Base-by-base conservation (phyloP, 139 green algal genomes). In the Coelastrella sp. region DNA sequence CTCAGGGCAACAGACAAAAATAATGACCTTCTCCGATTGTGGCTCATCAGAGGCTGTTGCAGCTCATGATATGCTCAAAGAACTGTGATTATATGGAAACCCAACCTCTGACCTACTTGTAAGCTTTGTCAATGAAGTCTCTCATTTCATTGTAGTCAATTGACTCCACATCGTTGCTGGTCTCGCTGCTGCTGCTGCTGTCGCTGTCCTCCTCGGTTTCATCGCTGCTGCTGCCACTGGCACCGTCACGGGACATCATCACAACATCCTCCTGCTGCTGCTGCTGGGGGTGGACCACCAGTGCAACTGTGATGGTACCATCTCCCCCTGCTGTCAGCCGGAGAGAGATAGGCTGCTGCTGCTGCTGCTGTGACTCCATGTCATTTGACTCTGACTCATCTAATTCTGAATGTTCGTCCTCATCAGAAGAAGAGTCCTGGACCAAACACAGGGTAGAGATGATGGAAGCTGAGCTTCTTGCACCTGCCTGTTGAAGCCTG, bases 121-220 rank as follows among this genome's bases (percentile, higher is more conserved):
- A 91, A 7, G 87, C 87, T 12, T 65, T 75, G 56, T 91, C 63
- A 35, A 91, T 87, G 9, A 91, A 58, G 9, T 22, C 79, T 7
- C 78, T 65, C 49, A 91, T 79, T 22, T 87, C 56, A 57, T 81
- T 49, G n/a, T 91, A 87, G 56, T 91, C 78, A 4, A 91, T 80
- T 6, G 78, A 58, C n/a, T 76, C 79, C 25, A 84, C 90, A 7
- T 90, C 91, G 4, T 89, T 82, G 15, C 35, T 89, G n/a, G 90
- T 91, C 22, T 92, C 89, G 15, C 65, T 82, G 82, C 90, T 92
- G 57, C 81, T 86, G 72, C 85, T 92, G 75, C 72, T 88, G 56
- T 24, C 74, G 70, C 63, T 85, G 86, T 74, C 85, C 17, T 68
- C 56, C 11, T 78, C 75, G 8, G 60, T 56, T 49, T 61, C 70